These are phyloP conservation scores for Fusarium dlaminii DNA, from an alignment of 2,329 filamentous ascomycete species.

Conservation along the genomic window DNA sequence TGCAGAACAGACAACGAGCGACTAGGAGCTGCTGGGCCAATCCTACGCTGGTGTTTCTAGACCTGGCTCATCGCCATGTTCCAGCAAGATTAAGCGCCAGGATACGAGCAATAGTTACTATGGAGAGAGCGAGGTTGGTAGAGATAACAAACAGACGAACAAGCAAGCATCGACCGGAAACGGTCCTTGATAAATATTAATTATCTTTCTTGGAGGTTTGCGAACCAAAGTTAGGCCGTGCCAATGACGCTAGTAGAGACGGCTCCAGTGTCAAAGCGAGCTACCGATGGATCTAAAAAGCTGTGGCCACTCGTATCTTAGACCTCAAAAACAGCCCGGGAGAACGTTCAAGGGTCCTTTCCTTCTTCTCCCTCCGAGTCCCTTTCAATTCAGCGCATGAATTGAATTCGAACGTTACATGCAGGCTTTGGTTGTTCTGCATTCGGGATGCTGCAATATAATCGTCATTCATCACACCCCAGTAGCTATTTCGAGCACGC, in stretches of 20 bases:
- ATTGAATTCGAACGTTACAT: slow-evolving; percentile 21
- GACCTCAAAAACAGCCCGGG: slow-evolving; percentile 22
- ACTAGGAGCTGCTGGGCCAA: slow-evolving; percentile 38
- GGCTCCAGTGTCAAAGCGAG: slow-evolving; percentile 26
- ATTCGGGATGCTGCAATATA: slow-evolving; percentile 21
- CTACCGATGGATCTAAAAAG: slow-evolving; percentile 21
- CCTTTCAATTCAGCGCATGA: background rate
- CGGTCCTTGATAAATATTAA: slow-evolving; percentile 16
- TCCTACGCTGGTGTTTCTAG: slow-evolving; percentile 37
- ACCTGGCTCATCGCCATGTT: slow-evolving; percentile 31
- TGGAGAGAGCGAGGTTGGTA: background rate
- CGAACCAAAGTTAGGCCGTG: slow-evolving; percentile 12
- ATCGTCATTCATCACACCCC: slow-evolving; percentile 30
- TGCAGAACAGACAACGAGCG: slow-evolving; percentile 35
- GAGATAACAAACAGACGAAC: background rate
- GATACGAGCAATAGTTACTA: slow-evolving; percentile 12
- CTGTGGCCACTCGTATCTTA: slow-evolving; percentile 30
- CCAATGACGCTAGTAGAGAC: slow-evolving; percentile 15
- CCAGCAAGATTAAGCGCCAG: slow-evolving; percentile 40
- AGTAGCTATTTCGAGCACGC: slow-evolving; percentile 10
- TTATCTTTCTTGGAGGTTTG: slow-evolving; percentile 9
- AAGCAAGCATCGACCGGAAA: slow-evolving; percentile 22
- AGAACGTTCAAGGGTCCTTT: slow-evolving; percentile 17
- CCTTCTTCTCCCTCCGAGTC: background rate
- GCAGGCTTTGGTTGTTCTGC: slow-evolving; percentile 25